Evolutionary conservation across 805 yeast genomes (phyloP).

Genomic region (Saccharomycopsis sp.): DNA sequence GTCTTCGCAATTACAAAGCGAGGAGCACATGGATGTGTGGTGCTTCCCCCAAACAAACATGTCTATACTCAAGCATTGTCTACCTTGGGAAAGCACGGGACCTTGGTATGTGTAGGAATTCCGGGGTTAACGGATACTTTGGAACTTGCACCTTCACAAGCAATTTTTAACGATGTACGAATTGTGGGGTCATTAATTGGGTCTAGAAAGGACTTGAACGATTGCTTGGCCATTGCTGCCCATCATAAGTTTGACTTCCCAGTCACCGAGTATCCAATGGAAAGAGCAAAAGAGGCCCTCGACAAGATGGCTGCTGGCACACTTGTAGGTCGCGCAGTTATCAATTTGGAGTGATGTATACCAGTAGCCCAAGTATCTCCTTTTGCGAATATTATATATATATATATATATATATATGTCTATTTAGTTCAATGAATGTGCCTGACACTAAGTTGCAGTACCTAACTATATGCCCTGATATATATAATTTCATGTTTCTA

Average conservation of each 20-base stretch:
- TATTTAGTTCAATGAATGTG: too few relatives aligned
- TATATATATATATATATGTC: too few relatives aligned
- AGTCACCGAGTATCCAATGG: constrained; percentile 19
- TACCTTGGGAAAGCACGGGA: constrained; percentile 22
- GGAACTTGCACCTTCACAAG: constrained; percentile 17
- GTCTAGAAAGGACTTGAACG: constrained; percentile 23
- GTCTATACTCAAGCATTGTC: constrained; percentile 21
- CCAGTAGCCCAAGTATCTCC: too few relatives aligned
- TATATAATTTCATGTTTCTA: too few relatives aligned
- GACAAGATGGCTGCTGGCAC: constrained; percentile 19
- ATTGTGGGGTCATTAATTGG: constrained; percentile 26
- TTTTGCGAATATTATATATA: too few relatives aligned
- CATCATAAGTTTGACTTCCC: constrained; percentile 21
- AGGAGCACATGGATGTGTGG: constrained; percentile 63
- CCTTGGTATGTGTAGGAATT: constrained; percentile 23
- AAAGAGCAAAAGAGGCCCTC: constrained; percentile 17
- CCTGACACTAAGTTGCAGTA: too few relatives aligned
- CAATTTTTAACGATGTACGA: constrained; percentile 17
- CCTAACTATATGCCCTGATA: too few relatives aligned
- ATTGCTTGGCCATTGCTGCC: constrained; percentile 24
- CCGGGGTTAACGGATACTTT: constrained; percentile 20
- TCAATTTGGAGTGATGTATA: too few relatives aligned
- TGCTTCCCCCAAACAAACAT: constrained; percentile 13
- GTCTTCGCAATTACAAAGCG: constrained; percentile 45
- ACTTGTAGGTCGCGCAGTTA: constrained; percentile 24